Percentiles rank a stretch among this genome's conserved stretches.
Evolutionary conservation across 2,329 filamentous ascomycete genomes (phyloP).

Genomic region (Aulographum hederae): DNA sequence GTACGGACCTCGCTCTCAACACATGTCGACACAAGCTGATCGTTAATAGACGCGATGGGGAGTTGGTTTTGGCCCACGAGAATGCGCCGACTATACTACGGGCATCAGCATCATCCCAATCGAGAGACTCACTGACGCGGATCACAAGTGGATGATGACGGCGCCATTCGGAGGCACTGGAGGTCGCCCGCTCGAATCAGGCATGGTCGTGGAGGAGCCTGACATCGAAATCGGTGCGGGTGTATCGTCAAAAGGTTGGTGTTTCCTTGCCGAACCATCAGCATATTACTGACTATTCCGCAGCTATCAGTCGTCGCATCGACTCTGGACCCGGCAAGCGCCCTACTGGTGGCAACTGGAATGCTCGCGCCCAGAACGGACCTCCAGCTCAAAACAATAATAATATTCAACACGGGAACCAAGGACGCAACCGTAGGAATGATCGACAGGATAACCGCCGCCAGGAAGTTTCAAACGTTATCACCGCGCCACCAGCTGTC

Average conservation of each 20-base stretch:
- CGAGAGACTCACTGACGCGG: constrained; percentile 79
- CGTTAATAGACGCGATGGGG: constrained; percentile 87
- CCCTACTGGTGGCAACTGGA: too few relatives aligned
- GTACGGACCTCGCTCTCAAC: constrained; percentile 9
- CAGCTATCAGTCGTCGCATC: too few relatives aligned
- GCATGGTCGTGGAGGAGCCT: constrained; percentile 86
- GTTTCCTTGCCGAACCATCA: not conserved
- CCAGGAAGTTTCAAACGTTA: too few relatives aligned
- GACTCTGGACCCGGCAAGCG: too few relatives aligned
- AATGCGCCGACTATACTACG: constrained; percentile 89
- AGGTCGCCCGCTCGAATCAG: constrained; percentile 58
- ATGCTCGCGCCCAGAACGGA: too few relatives aligned
- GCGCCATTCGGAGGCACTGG: constrained; percentile 89
- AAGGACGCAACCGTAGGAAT: too few relatives aligned
- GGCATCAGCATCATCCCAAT: constrained; percentile 91
- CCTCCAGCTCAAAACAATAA: too few relatives aligned
- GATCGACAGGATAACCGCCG: too few relatives aligned
- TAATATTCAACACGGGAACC: too few relatives aligned
- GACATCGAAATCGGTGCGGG: constrained; percentile 97
- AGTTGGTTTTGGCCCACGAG: constrained; percentile 87
- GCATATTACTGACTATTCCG: constrained; percentile 11
- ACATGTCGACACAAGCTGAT: constrained; percentile 1
- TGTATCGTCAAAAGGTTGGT: constrained; percentile 71
- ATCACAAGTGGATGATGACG: constrained; percentile 91
- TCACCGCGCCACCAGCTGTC: constrained; percentile 20